Percentiles rank a stretch among this genome's conserved stretches.
Evolutionary conservation across 257 asterid species (phyloP).

Genomic region (Echium plantagineum): DNA sequence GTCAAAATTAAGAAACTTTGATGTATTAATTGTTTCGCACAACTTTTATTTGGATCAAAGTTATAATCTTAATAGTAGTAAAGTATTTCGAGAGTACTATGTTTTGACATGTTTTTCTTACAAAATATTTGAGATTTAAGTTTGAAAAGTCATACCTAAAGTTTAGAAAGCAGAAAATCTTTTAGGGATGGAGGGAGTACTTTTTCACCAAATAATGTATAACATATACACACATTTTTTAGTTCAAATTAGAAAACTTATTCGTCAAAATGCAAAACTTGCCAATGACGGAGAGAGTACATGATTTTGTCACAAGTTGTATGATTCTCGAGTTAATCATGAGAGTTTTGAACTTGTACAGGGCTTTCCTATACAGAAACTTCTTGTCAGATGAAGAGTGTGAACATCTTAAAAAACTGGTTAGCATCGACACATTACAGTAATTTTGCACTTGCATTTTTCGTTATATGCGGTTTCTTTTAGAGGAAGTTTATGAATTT

Average conservation of each 20-base stretch:
- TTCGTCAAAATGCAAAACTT: too few relatives aligned
- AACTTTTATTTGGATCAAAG: too few relatives aligned
- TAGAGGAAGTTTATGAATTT: neutral
- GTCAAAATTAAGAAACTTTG: too few relatives aligned
- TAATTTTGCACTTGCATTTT: neutral
- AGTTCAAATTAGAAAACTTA: too few relatives aligned
- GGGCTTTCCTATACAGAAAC: constrained; percentile 66
- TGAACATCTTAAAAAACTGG: constrained; percentile 73
- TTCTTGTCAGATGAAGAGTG: constrained; percentile 66
- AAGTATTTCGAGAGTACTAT: too few relatives aligned
- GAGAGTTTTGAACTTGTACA: constrained; percentile 16
- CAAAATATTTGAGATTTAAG: too few relatives aligned
- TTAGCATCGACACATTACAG: constrained; percentile 15
- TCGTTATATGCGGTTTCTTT: neutral
- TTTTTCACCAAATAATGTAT: too few relatives aligned
- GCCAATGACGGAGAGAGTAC: neutral
- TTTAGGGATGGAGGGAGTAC: neutral
- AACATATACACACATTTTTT: neutral
- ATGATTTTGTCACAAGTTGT: neutral
- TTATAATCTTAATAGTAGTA: too few relatives aligned
- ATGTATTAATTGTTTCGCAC: too few relatives aligned
- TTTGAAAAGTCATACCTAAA: neutral
- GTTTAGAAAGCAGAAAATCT: neutral
- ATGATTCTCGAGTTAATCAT: constrained; percentile 4
- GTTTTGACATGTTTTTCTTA: too few relatives aligned